A percentile compares a stretch with the other conserved stretches of the same genome.
Evolutionary conservation across 805 yeast genomes (phyloP).

Genomic region (Kodamaea restingae): DNA sequence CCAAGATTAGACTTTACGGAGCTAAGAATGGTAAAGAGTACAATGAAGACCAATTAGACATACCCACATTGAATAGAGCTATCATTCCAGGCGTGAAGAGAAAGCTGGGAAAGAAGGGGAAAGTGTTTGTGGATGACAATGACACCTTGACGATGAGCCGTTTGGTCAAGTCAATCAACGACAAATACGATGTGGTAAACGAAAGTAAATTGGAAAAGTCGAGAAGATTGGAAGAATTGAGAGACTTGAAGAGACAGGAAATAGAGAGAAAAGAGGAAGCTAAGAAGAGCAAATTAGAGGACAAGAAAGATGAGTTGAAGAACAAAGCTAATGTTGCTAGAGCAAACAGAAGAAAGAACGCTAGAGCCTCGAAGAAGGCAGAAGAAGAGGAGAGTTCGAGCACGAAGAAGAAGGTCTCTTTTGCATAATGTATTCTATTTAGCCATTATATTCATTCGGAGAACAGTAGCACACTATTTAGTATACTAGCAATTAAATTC

Average conservation of each 20-base stretch:
- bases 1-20: constrained; percentile 64
- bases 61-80: constrained; percentile 79
- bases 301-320: constrained; percentile 72
- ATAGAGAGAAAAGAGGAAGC: constrained; percentile 77
- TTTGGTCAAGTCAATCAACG: constrained; percentile 76
- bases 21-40: constrained; percentile 53
- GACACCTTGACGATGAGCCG: constrained; percentile 61
- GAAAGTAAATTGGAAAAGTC: constrained; percentile 91
- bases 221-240: constrained; percentile 80
- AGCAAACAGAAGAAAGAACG: constrained; percentile 59
- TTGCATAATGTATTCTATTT: constrained; percentile 22
- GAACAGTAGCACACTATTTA: no score
- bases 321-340: constrained; percentile 70
- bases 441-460: not conserved
- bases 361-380: constrained; percentile 28
- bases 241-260: constrained; percentile 83
- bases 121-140: constrained; percentile 69
- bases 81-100: constrained; percentile 77
- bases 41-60: constrained; percentile 71
- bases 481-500: no score
- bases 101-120: constrained; percentile 83
- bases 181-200: constrained; percentile 68
- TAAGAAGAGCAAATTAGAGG: constrained; percentile 65
- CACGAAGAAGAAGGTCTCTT: constrained; percentile 36
- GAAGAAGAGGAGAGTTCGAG: constrained; percentile 15